Percentiles rank a stretch among this genome's conserved stretches.
Evolutionary conservation across 2,329 filamentous ascomycete species (phyloP).

Genomic region (Curvularia eragrostidis): DNA sequence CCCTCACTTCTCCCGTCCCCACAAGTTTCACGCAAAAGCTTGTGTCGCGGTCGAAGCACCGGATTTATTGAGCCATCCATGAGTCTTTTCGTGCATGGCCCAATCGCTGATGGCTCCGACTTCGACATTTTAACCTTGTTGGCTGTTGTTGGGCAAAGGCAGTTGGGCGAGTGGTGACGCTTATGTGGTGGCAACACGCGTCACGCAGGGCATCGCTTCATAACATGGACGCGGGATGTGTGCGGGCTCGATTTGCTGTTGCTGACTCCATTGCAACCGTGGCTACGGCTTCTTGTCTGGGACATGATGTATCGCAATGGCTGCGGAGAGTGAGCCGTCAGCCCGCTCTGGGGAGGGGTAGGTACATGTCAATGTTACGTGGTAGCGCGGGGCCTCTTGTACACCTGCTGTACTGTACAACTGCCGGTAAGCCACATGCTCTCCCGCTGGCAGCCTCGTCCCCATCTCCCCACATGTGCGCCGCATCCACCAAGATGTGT

Average conservation of each 20-base stretch:
- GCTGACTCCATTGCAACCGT: background rate
- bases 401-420: background rate
- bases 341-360: background rate
- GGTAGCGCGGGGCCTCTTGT: background rate
- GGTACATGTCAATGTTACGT: background rate
- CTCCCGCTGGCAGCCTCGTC: background rate
- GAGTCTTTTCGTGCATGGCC: background rate
- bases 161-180: background rate
- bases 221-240: background rate
- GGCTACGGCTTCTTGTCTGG: background rate
- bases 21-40: conserved; percentile 12
- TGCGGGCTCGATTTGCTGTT: background rate
- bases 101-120: conserved; percentile 13
- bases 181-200: conserved; percentile 34
- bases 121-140: background rate
- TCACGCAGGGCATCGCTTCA: conserved; percentile 32
- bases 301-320: background rate
- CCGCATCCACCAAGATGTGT: background rate
- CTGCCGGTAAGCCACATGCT: background rate
- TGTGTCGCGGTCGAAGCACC: conserved; percentile 1
- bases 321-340: background rate
- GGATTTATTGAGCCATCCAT: conserved; percentile 1
- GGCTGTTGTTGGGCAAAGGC: background rate
- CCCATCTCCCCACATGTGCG: background rate
- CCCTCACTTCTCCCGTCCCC: conserved; percentile 21